Evolutionary conservation across 2,329 filamentous ascomycete species (phyloP).

Genomic region (Botryotinia calthae): DNA sequence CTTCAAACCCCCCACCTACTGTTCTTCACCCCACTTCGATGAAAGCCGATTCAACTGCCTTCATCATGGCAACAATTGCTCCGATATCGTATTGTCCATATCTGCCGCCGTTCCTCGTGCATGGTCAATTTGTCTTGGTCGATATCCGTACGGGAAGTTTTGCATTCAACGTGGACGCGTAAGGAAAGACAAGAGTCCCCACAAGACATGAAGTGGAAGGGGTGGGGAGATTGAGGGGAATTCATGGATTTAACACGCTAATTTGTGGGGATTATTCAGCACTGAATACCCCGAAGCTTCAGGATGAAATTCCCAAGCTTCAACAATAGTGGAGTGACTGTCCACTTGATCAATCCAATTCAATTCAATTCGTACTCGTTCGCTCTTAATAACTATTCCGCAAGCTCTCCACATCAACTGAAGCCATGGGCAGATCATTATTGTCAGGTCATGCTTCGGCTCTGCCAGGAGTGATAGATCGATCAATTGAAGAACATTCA

Average conservation of each 20-base stretch:
- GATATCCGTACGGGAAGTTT: background rate
- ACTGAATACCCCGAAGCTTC: background rate
- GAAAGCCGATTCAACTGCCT: background rate
- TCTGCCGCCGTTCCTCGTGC: background rate
- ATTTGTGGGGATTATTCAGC: conserved; percentile 8
- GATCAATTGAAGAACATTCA: conserved; percentile 10
- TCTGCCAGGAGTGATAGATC: conserved; percentile 4
- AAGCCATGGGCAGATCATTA: background rate
- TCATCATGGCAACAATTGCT: background rate
- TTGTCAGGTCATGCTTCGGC: background rate
- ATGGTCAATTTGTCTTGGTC: background rate
- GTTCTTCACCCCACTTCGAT: background rate
- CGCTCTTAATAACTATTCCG: background rate
- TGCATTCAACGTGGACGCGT: background rate
- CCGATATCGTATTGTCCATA: background rate
- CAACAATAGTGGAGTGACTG: conserved; percentile 5
- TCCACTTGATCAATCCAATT: background rate
- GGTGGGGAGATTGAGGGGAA: conserved; percentile 9
- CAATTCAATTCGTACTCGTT: background rate
- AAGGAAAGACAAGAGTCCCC: background rate
- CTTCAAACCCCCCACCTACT: background rate
- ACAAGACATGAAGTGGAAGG: conserved; percentile 6
- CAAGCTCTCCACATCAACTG: conserved; percentile 14
- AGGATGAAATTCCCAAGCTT: background rate
- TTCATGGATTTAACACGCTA: background rate